Evolutionary conservation across 2,329 filamentous ascomycete species (phyloP), one percentile per base, ranked within the genome.

Genomic region (Helicocarpus griseus): DNA sequence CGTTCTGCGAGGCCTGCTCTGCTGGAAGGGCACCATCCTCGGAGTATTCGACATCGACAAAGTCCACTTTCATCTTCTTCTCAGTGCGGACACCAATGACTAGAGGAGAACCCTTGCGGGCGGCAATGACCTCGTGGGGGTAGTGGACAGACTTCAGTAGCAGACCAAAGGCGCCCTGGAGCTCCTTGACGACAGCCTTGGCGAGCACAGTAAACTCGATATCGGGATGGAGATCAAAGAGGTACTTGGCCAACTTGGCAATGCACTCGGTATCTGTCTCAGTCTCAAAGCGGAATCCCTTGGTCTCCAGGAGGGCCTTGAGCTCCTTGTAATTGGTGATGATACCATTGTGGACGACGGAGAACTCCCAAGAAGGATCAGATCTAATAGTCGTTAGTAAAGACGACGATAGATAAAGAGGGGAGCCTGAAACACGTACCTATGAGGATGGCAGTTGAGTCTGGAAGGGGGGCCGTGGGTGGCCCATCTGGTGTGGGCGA

Each of bases 271-370:
- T 98, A 68, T 98, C 93, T 60, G 93, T 98, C 75, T 98, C 91
- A 49, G 93, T 98, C 83, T 98, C 93, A 70, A 98, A 98, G 67
- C 85, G 86, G 83, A 95, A 95, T 68, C 93, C 93, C 81, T 97
- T 98, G 78, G 80, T 80, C 75, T 86, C 81, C 61, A 98, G 81
- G 58, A 98, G 83, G 57, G 86, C 88, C 83, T 91, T 95, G 65
- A 98, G 78, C 77, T 98, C 93, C 81, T 98, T 98, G 83, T 98
- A 98, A 82, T 98, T 98, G 77, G 93, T 98, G 75, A 98, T 98
- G 80, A 98, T 98, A 68, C 93, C 93, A 75, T 98, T 98, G 85
- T 98, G 93, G 56, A 97, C 93, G 63, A 98, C 85, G 60, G 88
- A 81, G 73, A 98, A 98, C 75, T 98, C 87, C 89, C 91, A 98